Conservation (phyloP, 169 alveolate genomes). For the Sarcocystis neurona region DNA sequence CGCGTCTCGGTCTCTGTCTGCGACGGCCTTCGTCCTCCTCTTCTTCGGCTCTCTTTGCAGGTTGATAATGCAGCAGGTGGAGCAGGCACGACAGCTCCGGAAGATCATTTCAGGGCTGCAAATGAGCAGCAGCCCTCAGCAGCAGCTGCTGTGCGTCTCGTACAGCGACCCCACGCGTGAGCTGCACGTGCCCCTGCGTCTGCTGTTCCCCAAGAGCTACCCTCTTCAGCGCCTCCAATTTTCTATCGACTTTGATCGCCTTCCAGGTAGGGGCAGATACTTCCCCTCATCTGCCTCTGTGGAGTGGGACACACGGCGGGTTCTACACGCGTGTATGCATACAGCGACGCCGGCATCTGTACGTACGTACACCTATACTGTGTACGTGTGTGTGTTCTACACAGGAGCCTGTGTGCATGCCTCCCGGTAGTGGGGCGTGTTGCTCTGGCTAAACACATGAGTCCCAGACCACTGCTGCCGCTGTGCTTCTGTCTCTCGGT, state of each 20-base stretch:
- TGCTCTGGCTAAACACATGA: too few relatives aligned
- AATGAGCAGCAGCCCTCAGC: background rate
- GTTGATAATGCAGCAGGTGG: background rate
- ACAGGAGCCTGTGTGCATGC: too few relatives aligned
- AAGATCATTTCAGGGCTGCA: background rate
- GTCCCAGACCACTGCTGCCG: too few relatives aligned
- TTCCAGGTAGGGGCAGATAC: background rate
- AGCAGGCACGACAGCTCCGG: background rate
- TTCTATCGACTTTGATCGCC: background rate
- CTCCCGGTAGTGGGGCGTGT: too few relatives aligned
- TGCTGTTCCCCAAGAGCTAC: conserved; percentile 19
- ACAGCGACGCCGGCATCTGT: too few relatives aligned
- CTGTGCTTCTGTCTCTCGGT: too few relatives aligned
- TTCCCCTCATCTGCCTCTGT: background rate
- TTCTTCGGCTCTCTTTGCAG: background rate
- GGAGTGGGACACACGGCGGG: background rate
- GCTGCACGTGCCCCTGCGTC: background rate
- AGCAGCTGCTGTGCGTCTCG: background rate
- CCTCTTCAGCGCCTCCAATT: conserved; percentile 19
- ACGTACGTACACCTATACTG: too few relatives aligned
- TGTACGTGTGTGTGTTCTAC: too few relatives aligned
- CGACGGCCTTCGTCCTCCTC: background rate
- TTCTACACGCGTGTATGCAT: background rate
- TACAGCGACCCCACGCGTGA: background rate
- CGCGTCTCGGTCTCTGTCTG: background rate